Evolutionary conservation across 306 rosid genomes (phyloP).

Genomic region (Prosopis cineraria): DNA sequence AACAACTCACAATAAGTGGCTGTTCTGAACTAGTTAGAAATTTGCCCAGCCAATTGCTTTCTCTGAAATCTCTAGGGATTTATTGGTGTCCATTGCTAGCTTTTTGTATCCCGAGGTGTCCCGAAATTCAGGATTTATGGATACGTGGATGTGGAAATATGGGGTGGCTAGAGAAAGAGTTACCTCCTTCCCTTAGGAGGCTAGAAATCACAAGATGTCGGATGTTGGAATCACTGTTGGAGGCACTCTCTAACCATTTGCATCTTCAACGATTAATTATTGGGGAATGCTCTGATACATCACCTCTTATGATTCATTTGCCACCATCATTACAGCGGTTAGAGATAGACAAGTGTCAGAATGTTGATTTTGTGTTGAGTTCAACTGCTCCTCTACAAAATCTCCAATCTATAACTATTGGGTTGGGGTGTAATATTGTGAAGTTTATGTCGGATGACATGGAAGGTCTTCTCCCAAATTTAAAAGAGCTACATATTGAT

Average conservation of each 20-base stretch:
- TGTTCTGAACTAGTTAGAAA: not conserved
- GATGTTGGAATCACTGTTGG: not conserved
- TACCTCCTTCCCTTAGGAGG: not conserved
- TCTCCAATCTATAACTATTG: not conserved
- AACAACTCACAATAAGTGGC: not conserved
- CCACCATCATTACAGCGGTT: not conserved
- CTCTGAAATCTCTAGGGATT: not conserved
- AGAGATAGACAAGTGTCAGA: not conserved
- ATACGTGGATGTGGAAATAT: not conserved
- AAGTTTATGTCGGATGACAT: not conserved
- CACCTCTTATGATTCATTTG: not conserved
- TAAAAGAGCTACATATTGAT: not conserved
- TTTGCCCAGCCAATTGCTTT: not conserved
- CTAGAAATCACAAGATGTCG: not conserved
- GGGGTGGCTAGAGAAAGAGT: not conserved
- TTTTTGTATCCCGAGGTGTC: not conserved
- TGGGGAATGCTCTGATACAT: not conserved
- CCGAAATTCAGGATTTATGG: not conserved
- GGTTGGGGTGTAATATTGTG: not conserved
- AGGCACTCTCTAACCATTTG: not conserved
- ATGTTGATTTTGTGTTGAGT: not conserved
- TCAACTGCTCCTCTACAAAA: not conserved
- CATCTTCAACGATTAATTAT: not conserved
- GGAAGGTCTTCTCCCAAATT: not conserved
- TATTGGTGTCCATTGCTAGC: too few species aligned